Percentiles rank a stretch among this genome's conserved stretches.
phyloP scores from a whole-genome alignment of 441 rosid species.

The Macaranga tanarius region DNA sequence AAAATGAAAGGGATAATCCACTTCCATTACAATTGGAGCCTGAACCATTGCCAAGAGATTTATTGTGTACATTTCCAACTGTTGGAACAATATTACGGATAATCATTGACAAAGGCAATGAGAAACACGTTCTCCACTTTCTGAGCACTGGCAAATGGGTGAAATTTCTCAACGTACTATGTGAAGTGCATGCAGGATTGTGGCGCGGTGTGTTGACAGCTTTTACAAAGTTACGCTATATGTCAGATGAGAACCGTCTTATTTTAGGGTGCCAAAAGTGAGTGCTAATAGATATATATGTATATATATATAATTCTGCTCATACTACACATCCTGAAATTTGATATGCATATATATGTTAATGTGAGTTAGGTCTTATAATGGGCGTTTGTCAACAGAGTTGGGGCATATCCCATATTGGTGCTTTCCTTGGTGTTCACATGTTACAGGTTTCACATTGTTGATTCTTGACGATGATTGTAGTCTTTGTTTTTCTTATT shows the following conservation, averaged over 20 bases:
- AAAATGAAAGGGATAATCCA: constrained; percentile 46
- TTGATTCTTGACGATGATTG: constrained; percentile 8
- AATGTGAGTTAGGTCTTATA: constrained; percentile 41
- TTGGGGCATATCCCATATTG: constrained; percentile 53
- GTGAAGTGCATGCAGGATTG: constrained; percentile 58
- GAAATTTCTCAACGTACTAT: constrained; percentile 48
- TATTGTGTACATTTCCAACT: constrained; percentile 59
- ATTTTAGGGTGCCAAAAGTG: constrained; percentile 52
- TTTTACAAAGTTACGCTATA: constrained; percentile 44
- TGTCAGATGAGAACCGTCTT: constrained; percentile 39
- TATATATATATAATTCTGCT: not conserved
- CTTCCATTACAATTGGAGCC: constrained; percentile 58
- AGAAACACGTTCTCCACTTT: constrained; percentile 37
- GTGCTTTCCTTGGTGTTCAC: constrained; percentile 63
- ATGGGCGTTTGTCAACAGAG: constrained; percentile 43
- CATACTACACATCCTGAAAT: not conserved
- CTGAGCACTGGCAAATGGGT: constrained; percentile 62
- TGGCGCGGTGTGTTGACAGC: constrained; percentile 59
- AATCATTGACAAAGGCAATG: constrained; percentile 33
- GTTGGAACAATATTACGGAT: constrained; percentile 73
- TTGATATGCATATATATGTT: constrained; percentile 7
- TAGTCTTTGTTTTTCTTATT: constrained; percentile 9
- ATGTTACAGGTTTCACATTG: constrained; percentile 58
- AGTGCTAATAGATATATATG: not conserved
- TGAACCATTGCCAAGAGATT: constrained; percentile 53